A percentile compares a stretch with the other conserved stretches of the same genome.
Conservation (phyloP, 2,329 filamentous ascomycete genomes). For the Aureobasidium sp. region DNA sequence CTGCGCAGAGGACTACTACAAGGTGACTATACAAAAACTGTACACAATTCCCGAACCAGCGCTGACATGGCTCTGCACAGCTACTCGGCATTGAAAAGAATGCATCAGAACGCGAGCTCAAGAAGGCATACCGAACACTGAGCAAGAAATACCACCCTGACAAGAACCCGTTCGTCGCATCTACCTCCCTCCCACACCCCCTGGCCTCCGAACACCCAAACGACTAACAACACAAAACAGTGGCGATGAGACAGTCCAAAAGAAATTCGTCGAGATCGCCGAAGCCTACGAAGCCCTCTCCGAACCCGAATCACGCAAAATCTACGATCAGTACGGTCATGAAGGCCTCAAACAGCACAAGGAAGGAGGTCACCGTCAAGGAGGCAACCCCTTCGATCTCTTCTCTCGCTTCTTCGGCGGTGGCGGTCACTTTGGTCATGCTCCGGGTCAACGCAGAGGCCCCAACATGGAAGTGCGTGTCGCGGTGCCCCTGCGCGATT, state of each 20-base stretch:
- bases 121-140: conserved; percentile 81
- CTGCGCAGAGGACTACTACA: conserved; percentile 65
- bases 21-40: conserved; percentile 40
- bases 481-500: conserved; percentile 70
- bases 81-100: conserved; percentile 70
- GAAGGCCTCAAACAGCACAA: conserved; percentile 80
- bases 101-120: conserved; percentile 80
- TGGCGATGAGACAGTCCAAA: conserved; percentile 66
- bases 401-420: conserved; percentile 97
- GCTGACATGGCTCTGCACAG: conserved; percentile 35
- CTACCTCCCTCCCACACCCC: neutral
- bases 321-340: conserved; percentile 92
- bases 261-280: conserved; percentile 88
- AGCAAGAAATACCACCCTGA: conserved; percentile 97
- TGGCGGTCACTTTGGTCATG: conserved; percentile 66
- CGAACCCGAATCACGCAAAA: conserved; percentile 66
- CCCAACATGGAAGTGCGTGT: conserved; percentile 85
- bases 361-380: conserved; percentile 49
- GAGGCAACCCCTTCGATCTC: conserved; percentile 85
- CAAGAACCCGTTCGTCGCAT: conserved; percentile 74
- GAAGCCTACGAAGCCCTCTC: conserved; percentile 92
- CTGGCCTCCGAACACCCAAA: neutral
- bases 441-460: conserved; percentile 66
- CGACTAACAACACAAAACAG: conserved; percentile 35
- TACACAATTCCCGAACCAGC: neutral